Evolutionary conservation across 345 rosid genomes (phyloP).

Genomic region (Bruguiera parviflora): DNA sequence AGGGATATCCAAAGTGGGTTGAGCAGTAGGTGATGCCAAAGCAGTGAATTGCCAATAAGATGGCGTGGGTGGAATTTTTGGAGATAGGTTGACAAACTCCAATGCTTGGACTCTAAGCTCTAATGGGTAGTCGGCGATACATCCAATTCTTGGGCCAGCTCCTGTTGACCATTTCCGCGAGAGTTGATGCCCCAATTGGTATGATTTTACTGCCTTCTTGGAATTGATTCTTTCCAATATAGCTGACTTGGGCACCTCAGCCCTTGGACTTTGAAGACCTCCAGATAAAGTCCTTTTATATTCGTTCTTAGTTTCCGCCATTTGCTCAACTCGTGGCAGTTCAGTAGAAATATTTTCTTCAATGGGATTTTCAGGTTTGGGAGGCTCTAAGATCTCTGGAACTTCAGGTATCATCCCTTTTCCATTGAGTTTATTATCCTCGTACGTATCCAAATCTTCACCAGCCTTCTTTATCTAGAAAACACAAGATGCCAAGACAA

Average conservation of each 20-base stretch:
- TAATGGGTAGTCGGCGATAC: constrained; percentile 83
- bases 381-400: constrained; percentile 14
- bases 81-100: constrained; percentile 73
- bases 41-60: constrained; percentile 8
- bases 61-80: constrained; percentile 40
- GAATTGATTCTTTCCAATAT: constrained; percentile 70
- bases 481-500: constrained; percentile 4
- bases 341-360: constrained; percentile 18
- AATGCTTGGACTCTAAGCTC: constrained; percentile 76
- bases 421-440: constrained; percentile 25
- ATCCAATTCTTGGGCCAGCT: constrained; percentile 79
- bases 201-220: constrained; percentile 60
- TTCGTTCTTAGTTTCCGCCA: constrained; percentile 18
- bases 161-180: constrained; percentile 79
- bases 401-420: not conserved
- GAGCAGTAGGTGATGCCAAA: constrained; percentile 25
- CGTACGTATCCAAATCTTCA: constrained; percentile 63
- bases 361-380: constrained; percentile 17
- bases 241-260: constrained; percentile 54
- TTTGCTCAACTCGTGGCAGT: constrained; percentile 26
- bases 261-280: constrained; percentile 65
- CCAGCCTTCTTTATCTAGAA: constrained; percentile 53
- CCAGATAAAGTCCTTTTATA: constrained; percentile 78
- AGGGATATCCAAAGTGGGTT: not conserved
- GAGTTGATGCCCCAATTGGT: constrained; percentile 75